phyloP scores from a whole-genome alignment of 2,329 filamentous ascomycete species.

The Thielaviopsis populi region DNA sequence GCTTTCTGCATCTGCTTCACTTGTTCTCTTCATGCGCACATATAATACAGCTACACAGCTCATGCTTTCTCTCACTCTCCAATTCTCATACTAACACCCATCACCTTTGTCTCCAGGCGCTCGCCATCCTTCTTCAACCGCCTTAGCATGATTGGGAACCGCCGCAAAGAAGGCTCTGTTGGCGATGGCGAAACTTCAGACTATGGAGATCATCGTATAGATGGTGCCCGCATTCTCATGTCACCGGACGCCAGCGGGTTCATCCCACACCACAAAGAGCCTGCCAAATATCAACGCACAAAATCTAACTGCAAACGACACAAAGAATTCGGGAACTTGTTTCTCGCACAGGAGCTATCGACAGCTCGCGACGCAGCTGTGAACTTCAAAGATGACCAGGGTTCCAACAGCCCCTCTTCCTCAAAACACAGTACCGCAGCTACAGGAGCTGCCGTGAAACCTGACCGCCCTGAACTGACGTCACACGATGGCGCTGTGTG shows the following conservation, averaged over 20 bases:
- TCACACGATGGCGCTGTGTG: constrained; percentile 53
- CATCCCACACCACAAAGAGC: constrained; percentile 74
- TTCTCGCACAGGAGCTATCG: constrained; percentile 78
- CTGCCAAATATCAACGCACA: constrained; percentile 81
- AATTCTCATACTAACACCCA: neutral
- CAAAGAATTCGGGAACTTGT: constrained; percentile 71
- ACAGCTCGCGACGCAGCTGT: constrained; percentile 23
- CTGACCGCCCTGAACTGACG: constrained; percentile 26
- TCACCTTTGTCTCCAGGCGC: constrained; percentile 42
- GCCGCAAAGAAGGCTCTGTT: constrained; percentile 12
- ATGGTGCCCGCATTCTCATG: constrained; percentile 54
- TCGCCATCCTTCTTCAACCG: constrained; percentile 81
- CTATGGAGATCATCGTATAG: constrained; percentile 49
- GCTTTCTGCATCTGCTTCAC: neutral
- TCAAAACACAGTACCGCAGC: constrained; percentile 24
- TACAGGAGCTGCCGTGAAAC: neutral
- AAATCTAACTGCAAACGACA: constrained; percentile 65
- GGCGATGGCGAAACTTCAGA: constrained; percentile 67
- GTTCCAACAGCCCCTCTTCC: constrained; percentile 9
- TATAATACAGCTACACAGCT: too few species aligned
- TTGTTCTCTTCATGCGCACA: neutral
- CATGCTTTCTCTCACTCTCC: too few species aligned
- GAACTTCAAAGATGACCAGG: neutral
- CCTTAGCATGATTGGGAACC: constrained; percentile 42
- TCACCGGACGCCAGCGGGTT: constrained; percentile 50